Conservation (phyloP, 2,329 filamentous ascomycete species). For the Nannizziopsis arthrosporioides region DNA sequence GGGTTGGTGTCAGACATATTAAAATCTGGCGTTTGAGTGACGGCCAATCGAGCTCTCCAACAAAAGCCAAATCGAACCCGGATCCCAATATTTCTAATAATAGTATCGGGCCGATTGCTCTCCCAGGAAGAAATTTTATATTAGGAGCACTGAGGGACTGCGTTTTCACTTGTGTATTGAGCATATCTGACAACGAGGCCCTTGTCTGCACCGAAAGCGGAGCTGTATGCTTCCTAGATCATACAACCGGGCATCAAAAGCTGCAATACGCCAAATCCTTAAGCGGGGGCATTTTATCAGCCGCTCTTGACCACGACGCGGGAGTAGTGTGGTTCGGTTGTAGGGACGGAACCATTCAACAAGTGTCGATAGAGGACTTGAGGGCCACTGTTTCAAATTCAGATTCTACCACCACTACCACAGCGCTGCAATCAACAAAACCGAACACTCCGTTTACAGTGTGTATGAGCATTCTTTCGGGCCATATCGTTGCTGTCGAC, state of each 20-base stretch:
- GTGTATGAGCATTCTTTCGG: slow-evolving; percentile 56
- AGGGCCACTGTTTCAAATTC: slow-evolving; percentile 23
- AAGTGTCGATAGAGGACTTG: slow-evolving; percentile 33
- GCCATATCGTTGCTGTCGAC: slow-evolving; percentile 64
- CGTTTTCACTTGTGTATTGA: slow-evolving; percentile 67
- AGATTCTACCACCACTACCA: slow-evolving; percentile 16
- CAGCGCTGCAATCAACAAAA: slow-evolving; percentile 17
- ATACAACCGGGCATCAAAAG: slow-evolving; percentile 59
- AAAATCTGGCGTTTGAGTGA: slow-evolving; percentile 88
- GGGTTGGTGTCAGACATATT: slow-evolving; percentile 73
- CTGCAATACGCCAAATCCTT: slow-evolving; percentile 55
- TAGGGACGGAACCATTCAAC: slow-evolving; percentile 46
- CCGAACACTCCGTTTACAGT: slow-evolving; percentile 38
- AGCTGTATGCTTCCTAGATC: slow-evolving; percentile 78
- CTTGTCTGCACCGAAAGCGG: slow-evolving; percentile 80
- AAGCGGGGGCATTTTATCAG: slow-evolving; percentile 56
- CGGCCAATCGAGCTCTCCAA: slow-evolving; percentile 45
- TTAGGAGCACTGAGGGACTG: slow-evolving; percentile 70
- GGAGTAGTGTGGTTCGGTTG: slow-evolving; percentile 57
- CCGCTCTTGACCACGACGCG: slow-evolving; percentile 48
- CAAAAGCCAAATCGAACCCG: slow-evolving; percentile 47
- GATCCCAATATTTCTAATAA: slow-evolving; percentile 28
- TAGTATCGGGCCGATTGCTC: slow-evolving; percentile 50
- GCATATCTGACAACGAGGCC: slow-evolving; percentile 60
- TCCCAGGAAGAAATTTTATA: slow-evolving; percentile 78